These are phyloP conservation scores for Candida pini DNA, from an alignment of 805 yeast species.

Conservation along the genomic window DNA sequence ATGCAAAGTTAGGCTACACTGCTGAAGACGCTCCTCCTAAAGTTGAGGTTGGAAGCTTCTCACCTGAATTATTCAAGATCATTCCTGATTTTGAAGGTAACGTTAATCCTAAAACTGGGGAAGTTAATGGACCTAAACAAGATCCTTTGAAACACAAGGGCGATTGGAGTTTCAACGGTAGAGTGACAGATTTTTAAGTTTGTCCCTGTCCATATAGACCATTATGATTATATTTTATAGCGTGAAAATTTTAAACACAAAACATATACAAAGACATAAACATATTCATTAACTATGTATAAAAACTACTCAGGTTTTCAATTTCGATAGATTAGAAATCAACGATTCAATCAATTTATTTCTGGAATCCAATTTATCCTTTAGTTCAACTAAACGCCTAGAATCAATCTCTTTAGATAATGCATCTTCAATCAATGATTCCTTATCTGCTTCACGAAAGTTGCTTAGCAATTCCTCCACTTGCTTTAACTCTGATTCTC, in stretches of 20 bases:
- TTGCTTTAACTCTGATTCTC: conserved; percentile 13
- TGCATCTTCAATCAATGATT: conserved; percentile 6
- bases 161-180: conserved; percentile 92
- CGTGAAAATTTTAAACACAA: no score
- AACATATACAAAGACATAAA: no score
- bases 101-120: conserved; percentile 89
- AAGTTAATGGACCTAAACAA: conserved; percentile 95
- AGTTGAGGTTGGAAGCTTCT: conserved; percentile 56
- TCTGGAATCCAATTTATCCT: conserved; percentile 15
- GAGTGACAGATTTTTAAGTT: conserved; percentile 89
- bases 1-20: conserved; percentile 28
- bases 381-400: conserved; percentile 9
- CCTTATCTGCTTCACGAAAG: conserved; percentile 15
- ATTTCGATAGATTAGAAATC: conserved; percentile 3
- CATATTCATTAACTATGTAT: no score
- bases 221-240: no score
- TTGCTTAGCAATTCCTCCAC: conserved; percentile 8
- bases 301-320: conserved; percentile 2
- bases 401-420: conserved; percentile 1
- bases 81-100: conserved; percentile 96
- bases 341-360: conserved; percentile 8
- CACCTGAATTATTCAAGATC: conserved; percentile 66
- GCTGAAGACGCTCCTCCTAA: conserved; percentile 28
- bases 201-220: no score
- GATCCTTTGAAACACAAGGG: conserved; percentile 83